Conservation (phyloP, 2,329 filamentous ascomycete species). For the Graphium sp. region DNA sequence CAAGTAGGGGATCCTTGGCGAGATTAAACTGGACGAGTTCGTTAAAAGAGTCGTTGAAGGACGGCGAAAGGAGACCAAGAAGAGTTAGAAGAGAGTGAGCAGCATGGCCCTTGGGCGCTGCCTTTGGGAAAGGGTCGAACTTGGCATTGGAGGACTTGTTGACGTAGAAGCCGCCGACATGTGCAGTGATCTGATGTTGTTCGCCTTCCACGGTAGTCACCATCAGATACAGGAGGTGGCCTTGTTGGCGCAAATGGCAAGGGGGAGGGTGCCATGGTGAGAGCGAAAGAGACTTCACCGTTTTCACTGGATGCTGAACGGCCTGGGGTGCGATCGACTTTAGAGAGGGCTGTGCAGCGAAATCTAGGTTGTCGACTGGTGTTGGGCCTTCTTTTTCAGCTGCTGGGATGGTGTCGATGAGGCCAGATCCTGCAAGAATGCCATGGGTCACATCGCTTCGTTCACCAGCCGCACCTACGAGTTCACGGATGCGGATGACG, state of each 20-base stretch:
- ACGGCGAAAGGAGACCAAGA: slow-evolving; percentile 63
- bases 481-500: slow-evolving; percentile 73
- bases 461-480: slow-evolving; percentile 83
- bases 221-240: slow-evolving; percentile 81
- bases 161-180: slow-evolving; percentile 90
- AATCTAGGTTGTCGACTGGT: slow-evolving; percentile 55
- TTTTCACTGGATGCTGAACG: slow-evolving; percentile 62
- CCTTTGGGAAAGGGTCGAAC: slow-evolving; percentile 77
- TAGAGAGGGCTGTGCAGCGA: slow-evolving; percentile 51
- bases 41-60: slow-evolving; percentile 62
- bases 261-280: slow-evolving; percentile 96
- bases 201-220: slow-evolving; percentile 88
- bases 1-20: slow-evolving; percentile 72
- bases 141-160: slow-evolving; percentile 93
- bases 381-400: slow-evolving; percentile 17
- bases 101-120: slow-evolving; percentile 58
- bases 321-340: slow-evolving; percentile 54
- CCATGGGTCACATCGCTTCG: slow-evolving; percentile 78
- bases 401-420: slow-evolving; percentile 63
- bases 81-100: slow-evolving; percentile 79
- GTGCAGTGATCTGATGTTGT: slow-evolving; percentile 81
- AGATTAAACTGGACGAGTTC: slow-evolving; percentile 73
- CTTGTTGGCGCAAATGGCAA: slow-evolving; percentile 75
- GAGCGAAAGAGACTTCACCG: slow-evolving; percentile 72
- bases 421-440: slow-evolving; percentile 65